Percentiles rank a stretch among this genome's conserved stretches.
These are phyloP conservation scores for Aaosphaeria pasadenensis DNA, from an alignment of 2,329 filamentous ascomycete genomes.

Conservation along the genomic window DNA sequence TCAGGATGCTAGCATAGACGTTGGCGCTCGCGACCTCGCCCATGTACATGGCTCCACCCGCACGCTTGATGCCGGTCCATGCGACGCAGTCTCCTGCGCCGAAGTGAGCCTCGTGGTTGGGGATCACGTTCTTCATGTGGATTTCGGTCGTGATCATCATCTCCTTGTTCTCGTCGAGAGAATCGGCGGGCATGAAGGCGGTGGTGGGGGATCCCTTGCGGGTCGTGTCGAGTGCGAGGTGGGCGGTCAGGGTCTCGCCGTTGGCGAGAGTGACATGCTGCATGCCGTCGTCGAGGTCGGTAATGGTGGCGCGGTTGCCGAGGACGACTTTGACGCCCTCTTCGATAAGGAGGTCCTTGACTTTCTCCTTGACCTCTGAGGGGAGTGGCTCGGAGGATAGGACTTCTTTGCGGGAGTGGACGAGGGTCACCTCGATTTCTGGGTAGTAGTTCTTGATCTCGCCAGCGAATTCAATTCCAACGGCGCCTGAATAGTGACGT, in stretches of 20 bases:
- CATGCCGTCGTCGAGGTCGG: constrained; percentile 24
- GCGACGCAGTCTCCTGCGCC: constrained; percentile 66
- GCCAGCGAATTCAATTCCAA: constrained; percentile 78
- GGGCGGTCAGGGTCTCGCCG: constrained; percentile 52
- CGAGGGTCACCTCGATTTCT: constrained; percentile 63
- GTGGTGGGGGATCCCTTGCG: constrained; percentile 63
- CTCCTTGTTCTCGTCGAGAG: constrained; percentile 63
- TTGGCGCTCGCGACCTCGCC: constrained; percentile 66
- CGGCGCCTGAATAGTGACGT: constrained; percentile 53
- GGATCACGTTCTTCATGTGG: constrained; percentile 51
- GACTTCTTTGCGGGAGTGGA: constrained; percentile 69
- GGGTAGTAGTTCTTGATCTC: constrained; percentile 71
- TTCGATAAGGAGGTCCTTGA: constrained; percentile 58
- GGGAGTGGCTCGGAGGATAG: constrained; percentile 72
- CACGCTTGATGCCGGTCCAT: constrained; percentile 79
- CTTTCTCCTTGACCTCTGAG: constrained; percentile 64
- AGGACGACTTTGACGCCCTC: constrained; percentile 65
- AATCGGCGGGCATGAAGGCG: constrained; percentile 57
- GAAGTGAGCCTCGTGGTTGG: constrained; percentile 62
- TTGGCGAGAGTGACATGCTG: constrained; percentile 46
- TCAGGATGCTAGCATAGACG: constrained; percentile 33
- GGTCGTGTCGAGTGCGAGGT: constrained; percentile 67
- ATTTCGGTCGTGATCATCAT: constrained; percentile 59
- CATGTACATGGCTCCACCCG: constrained; percentile 72
- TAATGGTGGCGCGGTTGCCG: constrained; percentile 54